Percentiles rank a stretch among this genome's conserved stretches.
These are phyloP conservation scores for Spathaspora sp. DNA, from an alignment of 805 yeast species.

Conservation along the genomic window DNA sequence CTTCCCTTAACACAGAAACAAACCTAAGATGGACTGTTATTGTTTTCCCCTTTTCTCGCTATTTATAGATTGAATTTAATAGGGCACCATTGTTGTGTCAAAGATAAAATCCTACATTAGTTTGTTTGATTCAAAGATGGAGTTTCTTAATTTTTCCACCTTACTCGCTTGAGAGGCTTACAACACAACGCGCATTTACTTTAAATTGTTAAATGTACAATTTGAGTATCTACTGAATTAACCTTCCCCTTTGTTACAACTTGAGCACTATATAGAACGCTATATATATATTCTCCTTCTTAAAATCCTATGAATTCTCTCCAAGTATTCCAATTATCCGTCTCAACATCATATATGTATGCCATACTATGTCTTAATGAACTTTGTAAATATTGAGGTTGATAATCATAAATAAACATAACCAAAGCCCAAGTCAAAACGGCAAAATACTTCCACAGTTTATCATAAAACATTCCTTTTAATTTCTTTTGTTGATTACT, in stretches of 20 bases:
- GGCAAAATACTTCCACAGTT: slow-evolving; percentile 58
- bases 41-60: neutral
- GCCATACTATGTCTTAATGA: slow-evolving; percentile 67
- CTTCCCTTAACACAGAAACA: too few relatives aligned
- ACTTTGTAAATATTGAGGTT: slow-evolving; percentile 59
- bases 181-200: neutral
- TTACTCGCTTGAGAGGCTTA: neutral
- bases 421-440: slow-evolving; percentile 69
- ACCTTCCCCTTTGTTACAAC: neutral
- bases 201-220: neutral
- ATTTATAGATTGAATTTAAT: neutral
- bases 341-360: slow-evolving; percentile 61
- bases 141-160: neutral
- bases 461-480: slow-evolving; percentile 24
- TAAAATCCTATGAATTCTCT: slow-evolving; percentile 39
- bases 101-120: neutral
- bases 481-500: slow-evolving; percentile 30
- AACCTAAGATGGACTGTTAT: neutral
- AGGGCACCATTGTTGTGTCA: neutral
- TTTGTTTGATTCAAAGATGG: neutral
- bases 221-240: neutral
- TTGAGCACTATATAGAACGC: neutral
- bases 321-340: slow-evolving; percentile 48
- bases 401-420: slow-evolving; percentile 64
- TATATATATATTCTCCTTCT: neutral